phyloP scores from a whole-genome alignment of 805 yeast species.

The Pichia ethanolica region DNA sequence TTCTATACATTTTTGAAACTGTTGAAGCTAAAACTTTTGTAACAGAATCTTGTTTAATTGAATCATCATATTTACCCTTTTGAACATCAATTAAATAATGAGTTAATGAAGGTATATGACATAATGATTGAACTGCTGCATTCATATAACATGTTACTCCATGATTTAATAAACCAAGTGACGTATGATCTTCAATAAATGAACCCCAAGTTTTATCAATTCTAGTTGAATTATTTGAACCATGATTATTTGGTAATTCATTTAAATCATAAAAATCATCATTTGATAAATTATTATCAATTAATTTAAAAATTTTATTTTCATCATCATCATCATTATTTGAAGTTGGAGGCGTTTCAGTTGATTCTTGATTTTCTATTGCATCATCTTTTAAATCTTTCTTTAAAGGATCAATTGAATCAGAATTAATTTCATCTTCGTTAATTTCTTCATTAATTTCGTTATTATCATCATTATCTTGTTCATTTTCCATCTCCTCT shows the following conservation, averaged over 20 bases:
- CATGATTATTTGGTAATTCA: slow-evolving; percentile 53
- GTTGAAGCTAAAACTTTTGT: slow-evolving; percentile 63
- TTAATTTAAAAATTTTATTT: slow-evolving; percentile 15
- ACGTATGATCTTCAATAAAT: slow-evolving; percentile 41
- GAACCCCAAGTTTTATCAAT: slow-evolving; percentile 71
- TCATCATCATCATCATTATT: slow-evolving; percentile 21
- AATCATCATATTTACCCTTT: slow-evolving; percentile 41
- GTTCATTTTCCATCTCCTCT: not conserved
- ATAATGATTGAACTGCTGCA: slow-evolving; percentile 84
- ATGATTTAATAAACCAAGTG: slow-evolving; percentile 72
- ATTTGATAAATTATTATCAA: slow-evolving; percentile 17
- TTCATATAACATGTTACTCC: slow-evolving; percentile 98
- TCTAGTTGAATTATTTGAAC: slow-evolving; percentile 51
- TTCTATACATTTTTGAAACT: slow-evolving; percentile 59
- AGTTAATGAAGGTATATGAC: slow-evolving; percentile 86
- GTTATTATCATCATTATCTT: not conserved
- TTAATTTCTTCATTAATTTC: slow-evolving; percentile 11
- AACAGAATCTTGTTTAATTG: slow-evolving; percentile 49
- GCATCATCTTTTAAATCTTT: slow-evolving; percentile 23
- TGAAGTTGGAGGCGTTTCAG: slow-evolving; percentile 15
- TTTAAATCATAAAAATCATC: slow-evolving; percentile 48
- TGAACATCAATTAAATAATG: slow-evolving; percentile 69
- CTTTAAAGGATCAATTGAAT: slow-evolving; percentile 19
- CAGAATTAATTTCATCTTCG: slow-evolving; percentile 21
- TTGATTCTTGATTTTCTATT: slow-evolving; percentile 21